Base-by-base conservation (phyloP, 345 rosid genomes). In the Balakata baccata region DNA sequence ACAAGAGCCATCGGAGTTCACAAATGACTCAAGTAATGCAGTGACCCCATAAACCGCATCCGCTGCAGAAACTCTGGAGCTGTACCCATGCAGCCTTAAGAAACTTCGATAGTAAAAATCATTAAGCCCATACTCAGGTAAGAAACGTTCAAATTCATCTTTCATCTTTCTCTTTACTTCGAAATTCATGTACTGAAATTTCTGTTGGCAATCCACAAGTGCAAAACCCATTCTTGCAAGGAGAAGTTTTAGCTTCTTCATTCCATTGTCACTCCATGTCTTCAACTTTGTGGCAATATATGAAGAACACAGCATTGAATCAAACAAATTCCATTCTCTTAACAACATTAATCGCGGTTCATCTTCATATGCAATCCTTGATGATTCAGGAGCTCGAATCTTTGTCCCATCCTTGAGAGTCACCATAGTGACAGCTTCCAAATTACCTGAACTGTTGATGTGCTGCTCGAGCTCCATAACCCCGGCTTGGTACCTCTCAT, bases 381-480 rank as follows among this genome's bases (percentile, higher is more conserved):
- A 88, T 69, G 89, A 88, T 64, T 93, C 94, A 0, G 98, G 97
- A 16, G 98, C 97, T 64, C 92, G 84, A 68, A 95, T 84, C 82
- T 87, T 91, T 22, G 97, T 93, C 45, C 99, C 98, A 23, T 93
- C 98, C 83, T 91, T 93, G 47, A 95, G 83, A 59, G 95, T 95
- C 57, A 93, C 93, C 1, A 85, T 84, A 75, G 89, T 88, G 68
- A 90, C 86, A 49, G 89, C 90, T 61, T 92, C 96, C 69, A 91
- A 79, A 78, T 91, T 95, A 50, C 97, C 94, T 0, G 88, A 85
- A 76, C 94, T 87, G 73, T 88, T 91, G 67, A 92, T 90, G 53
- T 92, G 97, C 72, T 95, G 96, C 82, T 95, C 98, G 70, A 95
- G 98, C 89, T 91, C 99, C 97, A 91, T 95, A 46, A 93, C 96